Conservation (phyloP, 2,329 filamentous ascomycete genomes). For the Ustilaginoidea virens region DNA sequence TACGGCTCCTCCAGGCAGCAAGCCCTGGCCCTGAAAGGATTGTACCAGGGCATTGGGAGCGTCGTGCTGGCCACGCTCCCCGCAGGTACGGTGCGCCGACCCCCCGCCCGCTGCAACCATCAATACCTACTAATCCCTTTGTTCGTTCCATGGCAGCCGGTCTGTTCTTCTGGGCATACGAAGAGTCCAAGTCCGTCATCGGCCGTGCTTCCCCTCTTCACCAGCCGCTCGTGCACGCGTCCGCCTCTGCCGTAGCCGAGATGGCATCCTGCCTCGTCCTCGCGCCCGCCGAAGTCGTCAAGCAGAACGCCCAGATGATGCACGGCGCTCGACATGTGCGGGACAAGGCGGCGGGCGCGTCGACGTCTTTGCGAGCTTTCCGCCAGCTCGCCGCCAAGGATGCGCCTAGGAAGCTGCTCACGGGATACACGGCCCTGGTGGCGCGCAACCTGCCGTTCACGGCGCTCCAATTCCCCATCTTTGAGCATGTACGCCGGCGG, state of each 20-base stretch:
- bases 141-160: slow-evolving; percentile 37
- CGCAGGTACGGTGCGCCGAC: slow-evolving; percentile 38
- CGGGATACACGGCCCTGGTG: slow-evolving; percentile 67
- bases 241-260: slow-evolving; percentile 63
- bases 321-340: slow-evolving; percentile 12
- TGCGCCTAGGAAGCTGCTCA: slow-evolving; percentile 41
- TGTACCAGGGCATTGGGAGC: slow-evolving; percentile 80
- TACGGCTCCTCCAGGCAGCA: slow-evolving; percentile 43
- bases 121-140: too few relatives aligned
- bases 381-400: slow-evolving; percentile 35
- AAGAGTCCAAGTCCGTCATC: slow-evolving; percentile 54
- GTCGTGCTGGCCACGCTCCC: slow-evolving; percentile 78
- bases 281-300: slow-evolving; percentile 79
- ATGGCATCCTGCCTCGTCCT: slow-evolving; percentile 75
- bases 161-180: slow-evolving; percentile 83
- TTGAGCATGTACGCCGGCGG: slow-evolving; percentile 60
- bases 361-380: slow-evolving; percentile 33
- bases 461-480: slow-evolving; percentile 76
- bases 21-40: slow-evolving; percentile 45
- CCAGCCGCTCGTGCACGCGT: slow-evolving; percentile 53
- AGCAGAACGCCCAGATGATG: slow-evolving; percentile 87
- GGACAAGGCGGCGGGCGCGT: slow-evolving; percentile 9
- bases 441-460: slow-evolving; percentile 78
- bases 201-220: slow-evolving; percentile 40
- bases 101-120: not conserved